Conservation (phyloP, 2,329 filamentous ascomycete genomes). For the Epichloe festucae region DNA sequence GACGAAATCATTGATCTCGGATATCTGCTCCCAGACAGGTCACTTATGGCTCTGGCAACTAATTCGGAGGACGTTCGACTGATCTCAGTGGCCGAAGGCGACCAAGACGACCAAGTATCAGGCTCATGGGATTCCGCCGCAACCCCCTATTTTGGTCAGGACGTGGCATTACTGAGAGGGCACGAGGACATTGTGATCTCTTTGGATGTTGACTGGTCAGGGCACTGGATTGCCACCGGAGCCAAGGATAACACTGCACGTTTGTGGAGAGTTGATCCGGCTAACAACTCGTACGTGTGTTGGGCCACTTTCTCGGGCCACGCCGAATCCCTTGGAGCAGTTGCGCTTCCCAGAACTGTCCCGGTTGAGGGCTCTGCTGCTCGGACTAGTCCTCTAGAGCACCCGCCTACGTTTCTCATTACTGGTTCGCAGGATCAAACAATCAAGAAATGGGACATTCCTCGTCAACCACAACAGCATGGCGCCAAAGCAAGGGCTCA, state of each 20-base stretch:
- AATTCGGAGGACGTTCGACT: constrained; percentile 90
- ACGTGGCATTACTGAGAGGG: constrained; percentile 73
- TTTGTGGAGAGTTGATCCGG: constrained; percentile 75
- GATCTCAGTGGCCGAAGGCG: constrained; percentile 50
- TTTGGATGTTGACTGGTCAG: constrained; percentile 90
- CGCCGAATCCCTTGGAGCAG: constrained; percentile 83
- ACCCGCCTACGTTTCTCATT: constrained; percentile 73
- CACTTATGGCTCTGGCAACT: constrained; percentile 77
- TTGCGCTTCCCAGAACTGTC: constrained; percentile 61
- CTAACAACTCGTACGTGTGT: constrained; percentile 62
- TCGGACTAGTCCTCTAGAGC: constrained; percentile 57
- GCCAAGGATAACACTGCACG: constrained; percentile 94
- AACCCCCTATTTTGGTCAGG: constrained; percentile 69
- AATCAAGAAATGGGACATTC: constrained; percentile 84
- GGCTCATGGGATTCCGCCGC: constrained; percentile 8
- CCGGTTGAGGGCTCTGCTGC: constrained; percentile 59
- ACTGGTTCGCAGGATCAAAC: constrained; percentile 95
- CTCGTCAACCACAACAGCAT: constrained; percentile 34
- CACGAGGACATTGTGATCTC: constrained; percentile 95
- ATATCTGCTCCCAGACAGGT: constrained; percentile 69
- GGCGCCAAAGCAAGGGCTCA: constrained; percentile 45
- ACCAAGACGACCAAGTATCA: constrained; percentile 11
- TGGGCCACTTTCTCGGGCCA: constrained; percentile 79
- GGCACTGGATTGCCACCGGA: constrained; percentile 89
- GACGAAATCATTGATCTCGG: constrained; percentile 95